Percentiles rank a stretch among this genome's conserved stretches.
Conservation (phyloP, 2,329 filamentous ascomycete species). For the Diaporthe capsici region DNA sequence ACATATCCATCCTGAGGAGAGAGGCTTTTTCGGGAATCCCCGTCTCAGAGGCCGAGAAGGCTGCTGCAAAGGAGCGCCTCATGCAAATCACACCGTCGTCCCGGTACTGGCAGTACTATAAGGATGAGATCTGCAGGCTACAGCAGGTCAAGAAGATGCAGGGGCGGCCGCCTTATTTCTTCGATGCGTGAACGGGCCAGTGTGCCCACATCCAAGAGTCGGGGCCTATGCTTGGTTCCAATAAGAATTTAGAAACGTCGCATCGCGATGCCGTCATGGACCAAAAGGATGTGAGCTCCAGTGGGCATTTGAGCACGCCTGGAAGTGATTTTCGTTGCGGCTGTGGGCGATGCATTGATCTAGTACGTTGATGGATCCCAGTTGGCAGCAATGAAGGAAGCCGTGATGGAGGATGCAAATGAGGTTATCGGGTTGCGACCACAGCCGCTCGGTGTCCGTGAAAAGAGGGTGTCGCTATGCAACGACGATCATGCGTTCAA, state of each 20-base stretch:
- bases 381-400: too few species aligned
- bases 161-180: neutral
- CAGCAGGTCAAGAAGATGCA: neutral
- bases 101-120: neutral
- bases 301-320: too few species aligned
- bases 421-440: too few species aligned
- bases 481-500: too few species aligned
- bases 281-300: too few species aligned
- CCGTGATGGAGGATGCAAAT: too few species aligned
- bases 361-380: too few species aligned
- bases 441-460: too few species aligned
- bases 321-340: too few species aligned
- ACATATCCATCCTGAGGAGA: neutral
- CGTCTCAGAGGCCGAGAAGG: neutral
- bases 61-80: neutral
- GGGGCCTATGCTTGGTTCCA: neutral
- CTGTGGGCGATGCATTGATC: too few species aligned
- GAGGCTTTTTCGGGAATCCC: too few species aligned
- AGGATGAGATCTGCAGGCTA: neutral
- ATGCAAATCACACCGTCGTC: neutral
- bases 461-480: too few species aligned
- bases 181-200: neutral
- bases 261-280: neutral
- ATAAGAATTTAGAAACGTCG: neutral
- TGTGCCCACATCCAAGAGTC: neutral